phyloP scores from a whole-genome alignment of 2,329 filamentous ascomycete species.

The Cordyceps tenuipes region DNA sequence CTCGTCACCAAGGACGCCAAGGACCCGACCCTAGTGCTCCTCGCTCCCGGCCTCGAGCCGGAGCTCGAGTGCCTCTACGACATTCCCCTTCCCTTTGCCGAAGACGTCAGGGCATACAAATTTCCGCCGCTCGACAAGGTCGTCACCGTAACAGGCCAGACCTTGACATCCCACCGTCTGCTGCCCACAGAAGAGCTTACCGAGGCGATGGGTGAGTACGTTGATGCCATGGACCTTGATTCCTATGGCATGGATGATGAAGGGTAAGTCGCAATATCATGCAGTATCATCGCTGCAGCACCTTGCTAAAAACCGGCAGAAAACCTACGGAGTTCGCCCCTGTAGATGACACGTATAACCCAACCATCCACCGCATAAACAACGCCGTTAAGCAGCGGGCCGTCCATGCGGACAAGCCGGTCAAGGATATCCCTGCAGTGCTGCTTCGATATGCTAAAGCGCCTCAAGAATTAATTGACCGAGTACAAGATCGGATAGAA shows the following conservation, averaged over 20 bases:
- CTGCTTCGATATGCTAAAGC: conserved; percentile 67
- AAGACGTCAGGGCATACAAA: conserved; percentile 82
- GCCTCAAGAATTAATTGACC: conserved; percentile 55
- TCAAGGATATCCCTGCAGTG: conserved; percentile 54
- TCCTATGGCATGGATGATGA: conserved; percentile 64
- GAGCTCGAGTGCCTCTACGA: conserved; percentile 84
- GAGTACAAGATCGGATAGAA: conserved; percentile 49
- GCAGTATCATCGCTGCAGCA: no score
- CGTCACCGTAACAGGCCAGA: conserved; percentile 75
- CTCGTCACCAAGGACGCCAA: conserved; percentile 79
- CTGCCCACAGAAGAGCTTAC: conserved; percentile 68
- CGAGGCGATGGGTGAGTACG: conserved; percentile 80
- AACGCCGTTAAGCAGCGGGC: conserved; percentile 79
- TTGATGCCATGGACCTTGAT: conserved; percentile 86
- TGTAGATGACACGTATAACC: conserved; percentile 76
- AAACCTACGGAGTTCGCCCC: conserved; percentile 58
- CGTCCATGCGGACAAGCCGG: conserved; percentile 56
- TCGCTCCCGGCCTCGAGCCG: conserved; percentile 71
- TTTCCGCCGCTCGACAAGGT: conserved; percentile 87
- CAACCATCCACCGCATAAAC: conserved; percentile 79
- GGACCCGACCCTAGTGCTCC: conserved; percentile 65
- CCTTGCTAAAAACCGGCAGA: conserved; percentile 21
- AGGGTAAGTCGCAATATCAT: conserved; percentile 40
- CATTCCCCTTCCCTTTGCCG: conserved; percentile 82
- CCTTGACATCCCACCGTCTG: conserved; percentile 72